Conservation (phyloP, 306 rosid genomes). For the Rosa chinensis region DNA sequence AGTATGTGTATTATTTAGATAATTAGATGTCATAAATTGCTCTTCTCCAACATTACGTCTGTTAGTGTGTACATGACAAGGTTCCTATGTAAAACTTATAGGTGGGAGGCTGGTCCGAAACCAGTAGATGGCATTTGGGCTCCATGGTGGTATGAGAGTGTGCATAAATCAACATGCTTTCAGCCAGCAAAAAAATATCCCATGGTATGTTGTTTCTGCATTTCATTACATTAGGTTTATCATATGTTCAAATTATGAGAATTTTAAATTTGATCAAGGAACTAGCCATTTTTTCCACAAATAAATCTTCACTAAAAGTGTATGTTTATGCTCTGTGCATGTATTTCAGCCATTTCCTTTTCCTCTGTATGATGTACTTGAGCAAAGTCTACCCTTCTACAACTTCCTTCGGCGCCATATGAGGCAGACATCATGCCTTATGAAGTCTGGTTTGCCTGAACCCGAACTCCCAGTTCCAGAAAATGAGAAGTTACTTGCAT, state of each 20-base stretch:
- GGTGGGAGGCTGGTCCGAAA: slow-evolving; percentile 86
- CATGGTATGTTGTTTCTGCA: slow-evolving; percentile 37
- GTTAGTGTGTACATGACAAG: slow-evolving; percentile 13
- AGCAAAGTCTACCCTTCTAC: slow-evolving; percentile 76
- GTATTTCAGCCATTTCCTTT: slow-evolving; percentile 63
- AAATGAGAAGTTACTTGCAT: slow-evolving; percentile 72
- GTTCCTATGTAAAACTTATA: slow-evolving; percentile 38
- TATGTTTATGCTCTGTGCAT: slow-evolving; percentile 23
- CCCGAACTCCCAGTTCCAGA: slow-evolving; percentile 85
- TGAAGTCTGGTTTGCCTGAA: slow-evolving; percentile 54
- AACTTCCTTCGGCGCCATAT: slow-evolving; percentile 62
- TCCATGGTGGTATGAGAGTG: slow-evolving; percentile 75
- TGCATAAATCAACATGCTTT: slow-evolving; percentile 65
- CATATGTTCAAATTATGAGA: neutral
- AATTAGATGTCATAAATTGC: neutral
- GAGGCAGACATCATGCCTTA: slow-evolving; percentile 48
- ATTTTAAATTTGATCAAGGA: neutral
- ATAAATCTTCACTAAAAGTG: neutral
- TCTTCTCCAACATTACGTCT: neutral
- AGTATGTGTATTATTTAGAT: neutral
- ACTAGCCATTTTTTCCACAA: neutral
- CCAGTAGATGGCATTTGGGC: slow-evolving; percentile 81
- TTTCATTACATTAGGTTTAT: neutral
- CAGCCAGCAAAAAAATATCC: slow-evolving; percentile 56
- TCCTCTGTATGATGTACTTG: slow-evolving; percentile 57